Evolutionary conservation across 805 yeast genomes (phyloP).

Genomic region (Ogataea chonburiensis): DNA sequence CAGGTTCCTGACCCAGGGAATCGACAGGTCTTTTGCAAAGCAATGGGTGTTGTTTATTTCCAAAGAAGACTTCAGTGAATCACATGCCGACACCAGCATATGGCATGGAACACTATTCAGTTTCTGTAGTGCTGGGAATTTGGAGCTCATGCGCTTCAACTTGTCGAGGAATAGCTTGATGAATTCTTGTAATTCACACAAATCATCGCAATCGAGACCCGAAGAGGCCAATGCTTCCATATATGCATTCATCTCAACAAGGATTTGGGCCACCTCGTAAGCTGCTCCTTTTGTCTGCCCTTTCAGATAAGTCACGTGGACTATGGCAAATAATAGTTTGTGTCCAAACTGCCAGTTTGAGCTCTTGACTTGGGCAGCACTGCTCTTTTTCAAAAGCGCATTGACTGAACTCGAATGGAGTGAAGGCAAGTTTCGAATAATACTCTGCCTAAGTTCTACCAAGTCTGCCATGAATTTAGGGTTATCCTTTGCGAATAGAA

Average conservation of each 20-base stretch:
- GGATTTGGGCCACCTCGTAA: constrained; percentile 6
- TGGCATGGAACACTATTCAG: constrained; percentile 16
- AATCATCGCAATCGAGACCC: constrained; percentile 1
- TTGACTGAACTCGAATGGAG: constrained; percentile 5
- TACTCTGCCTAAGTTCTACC: constrained; percentile 5
- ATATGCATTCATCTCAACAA: constrained; percentile 17
- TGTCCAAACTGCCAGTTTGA: constrained; percentile 16
- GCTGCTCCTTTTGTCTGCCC: neutral
- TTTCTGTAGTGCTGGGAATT: constrained; percentile 7
- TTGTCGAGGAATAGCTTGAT: constrained; percentile 6
- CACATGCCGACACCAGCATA: constrained; percentile 15
- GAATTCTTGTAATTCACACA: neutral
- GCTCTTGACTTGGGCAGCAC: constrained; percentile 9
- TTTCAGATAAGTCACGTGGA: constrained; percentile 7
- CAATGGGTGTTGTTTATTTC: constrained; percentile 9
- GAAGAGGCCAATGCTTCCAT: constrained; percentile 8
- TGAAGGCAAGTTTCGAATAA: constrained; percentile 4
- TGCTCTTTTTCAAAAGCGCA: constrained; percentile 10
- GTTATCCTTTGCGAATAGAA: constrained; percentile 5
- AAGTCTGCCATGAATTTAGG: constrained; percentile 1
- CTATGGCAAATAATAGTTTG: constrained; percentile 14
- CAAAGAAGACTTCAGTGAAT: constrained; percentile 2
- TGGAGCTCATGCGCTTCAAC: constrained; percentile 4
- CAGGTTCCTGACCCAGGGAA: constrained; percentile 14
- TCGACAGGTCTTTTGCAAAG: constrained; percentile 11